phyloP scores from a whole-genome alignment of 192 early-diverging fungal genomes.

The Backusella tarrabulga region DNA sequence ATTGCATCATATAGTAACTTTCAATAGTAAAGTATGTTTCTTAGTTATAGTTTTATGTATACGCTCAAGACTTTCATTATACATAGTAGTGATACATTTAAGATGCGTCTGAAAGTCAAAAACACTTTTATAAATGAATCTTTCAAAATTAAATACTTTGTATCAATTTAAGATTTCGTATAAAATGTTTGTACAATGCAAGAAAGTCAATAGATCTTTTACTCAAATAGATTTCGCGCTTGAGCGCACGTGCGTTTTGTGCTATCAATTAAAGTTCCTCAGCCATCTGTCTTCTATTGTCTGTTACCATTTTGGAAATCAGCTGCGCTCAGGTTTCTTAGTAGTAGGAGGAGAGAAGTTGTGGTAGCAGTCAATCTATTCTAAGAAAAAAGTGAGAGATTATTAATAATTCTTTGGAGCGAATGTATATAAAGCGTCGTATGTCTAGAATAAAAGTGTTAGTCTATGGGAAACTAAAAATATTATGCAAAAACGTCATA shows the following conservation, averaged over 20 bases:
- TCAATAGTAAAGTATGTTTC: no score
- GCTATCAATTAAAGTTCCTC: neutral
- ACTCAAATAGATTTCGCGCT: neutral
- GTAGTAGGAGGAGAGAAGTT: neutral
- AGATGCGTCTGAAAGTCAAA: neutral
- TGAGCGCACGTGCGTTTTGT: conserved; percentile 7
- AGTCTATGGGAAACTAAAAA: neutral
- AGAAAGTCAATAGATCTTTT: neutral
- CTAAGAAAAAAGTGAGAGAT: neutral
- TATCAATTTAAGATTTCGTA: neutral
- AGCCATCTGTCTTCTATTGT: neutral
- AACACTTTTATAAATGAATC: neutral
- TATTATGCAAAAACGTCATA: conserved; percentile 3
- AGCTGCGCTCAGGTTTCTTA: neutral
- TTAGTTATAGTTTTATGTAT: no score
- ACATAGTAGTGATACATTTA: neutral
- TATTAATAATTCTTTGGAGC: neutral
- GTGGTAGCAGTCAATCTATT: neutral
- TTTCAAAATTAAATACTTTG: neutral
- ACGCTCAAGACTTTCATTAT: neutral
- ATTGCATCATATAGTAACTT: no score
- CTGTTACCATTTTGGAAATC: conserved; percentile 1
- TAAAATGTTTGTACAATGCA: neutral
- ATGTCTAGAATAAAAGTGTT: neutral
- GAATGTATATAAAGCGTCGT: neutral